Conservation (phyloP, 495 filamentous ascomycete genomes). For the Podospora tetraspora region DNA sequence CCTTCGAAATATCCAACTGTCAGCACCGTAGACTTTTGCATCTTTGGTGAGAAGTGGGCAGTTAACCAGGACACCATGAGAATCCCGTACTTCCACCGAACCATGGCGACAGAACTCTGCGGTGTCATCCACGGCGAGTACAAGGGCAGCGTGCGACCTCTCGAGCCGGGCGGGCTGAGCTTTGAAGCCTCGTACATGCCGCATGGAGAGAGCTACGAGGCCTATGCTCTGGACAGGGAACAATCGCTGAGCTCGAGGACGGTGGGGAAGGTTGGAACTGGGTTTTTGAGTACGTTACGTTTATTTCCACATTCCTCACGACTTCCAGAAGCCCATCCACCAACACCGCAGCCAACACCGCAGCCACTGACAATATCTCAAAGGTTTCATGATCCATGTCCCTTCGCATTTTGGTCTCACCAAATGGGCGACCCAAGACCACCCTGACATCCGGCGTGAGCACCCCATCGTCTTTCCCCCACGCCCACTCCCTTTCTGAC, state of each 20-base stretch:
- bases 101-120: slow-evolving; percentile 58
- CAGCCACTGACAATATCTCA: not conserved
- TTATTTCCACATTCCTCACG: not conserved
- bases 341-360: no score
- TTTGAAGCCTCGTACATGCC: slow-evolving; percentile 41
- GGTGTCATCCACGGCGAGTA: slow-evolving; percentile 57
- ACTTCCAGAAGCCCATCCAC: not conserved
- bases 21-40: slow-evolving; percentile 66
- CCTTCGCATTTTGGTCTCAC: slow-evolving; percentile 23
- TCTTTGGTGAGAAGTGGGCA: slow-evolving; percentile 69
- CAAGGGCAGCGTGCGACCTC: slow-evolving; percentile 49
- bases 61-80: slow-evolving; percentile 62
- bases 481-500: not conserved
- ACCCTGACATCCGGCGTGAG: slow-evolving; percentile 23
- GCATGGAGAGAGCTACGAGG: slow-evolving; percentile 27
- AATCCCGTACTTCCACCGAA: slow-evolving; percentile 69
- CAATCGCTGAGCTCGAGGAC: not conserved
- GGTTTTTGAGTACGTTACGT: slow-evolving; percentile 20
- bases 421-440: slow-evolving; percentile 19
- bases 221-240: slow-evolving; percentile 7
- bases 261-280: slow-evolving; percentile 10
- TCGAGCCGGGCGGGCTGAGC: slow-evolving; percentile 51
- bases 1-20: slow-evolving; percentile 54
- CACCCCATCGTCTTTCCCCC: not conserved
- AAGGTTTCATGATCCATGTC: slow-evolving; percentile 29